phyloP scores from a whole-genome alignment of 805 yeast species.

The Cyberlindnera samutprakarnensis region DNA sequence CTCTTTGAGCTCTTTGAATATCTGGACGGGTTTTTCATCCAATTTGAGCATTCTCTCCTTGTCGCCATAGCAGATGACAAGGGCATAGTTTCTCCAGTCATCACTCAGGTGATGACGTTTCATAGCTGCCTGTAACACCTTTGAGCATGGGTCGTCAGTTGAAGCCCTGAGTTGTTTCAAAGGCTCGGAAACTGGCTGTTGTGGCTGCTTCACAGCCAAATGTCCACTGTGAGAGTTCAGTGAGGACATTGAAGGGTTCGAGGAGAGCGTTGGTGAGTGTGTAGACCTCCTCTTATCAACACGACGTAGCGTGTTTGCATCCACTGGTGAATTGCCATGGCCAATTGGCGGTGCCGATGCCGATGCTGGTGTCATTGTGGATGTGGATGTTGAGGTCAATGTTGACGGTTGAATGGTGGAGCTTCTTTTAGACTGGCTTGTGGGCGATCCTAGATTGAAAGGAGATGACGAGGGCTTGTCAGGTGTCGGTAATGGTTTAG shows the following conservation, averaged over 20 bases:
- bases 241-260: no score
- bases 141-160: conserved; percentile 85
- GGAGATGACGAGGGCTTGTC: conserved; percentile 19
- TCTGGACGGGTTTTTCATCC: conserved; percentile 82
- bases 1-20: conserved; percentile 79
- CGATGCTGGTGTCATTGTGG: no score
- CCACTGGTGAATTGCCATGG: no score
- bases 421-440: conserved; percentile 15
- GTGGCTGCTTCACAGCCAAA: no score
- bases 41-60: conserved; percentile 76
- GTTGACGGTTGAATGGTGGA: no score
- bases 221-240: no score
- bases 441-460: conserved; percentile 24
- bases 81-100: conserved; percentile 84
- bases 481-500: conserved; percentile 22
- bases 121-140: conserved; percentile 83
- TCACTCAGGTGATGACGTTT: conserved; percentile 70
- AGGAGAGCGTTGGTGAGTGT: conserved; percentile 17
- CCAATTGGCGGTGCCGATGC: no score
- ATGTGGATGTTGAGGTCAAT: no score
- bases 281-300: conserved; percentile 5
- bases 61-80: conserved; percentile 87
- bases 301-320: conserved; percentile 1
- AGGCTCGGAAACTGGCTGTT: conserved; percentile 49
- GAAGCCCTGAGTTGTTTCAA: conserved; percentile 78